phyloP scores from a whole-genome alignment of 2,329 filamentous ascomycete genomes.

The Scortechinia acanthostroma region DNA sequence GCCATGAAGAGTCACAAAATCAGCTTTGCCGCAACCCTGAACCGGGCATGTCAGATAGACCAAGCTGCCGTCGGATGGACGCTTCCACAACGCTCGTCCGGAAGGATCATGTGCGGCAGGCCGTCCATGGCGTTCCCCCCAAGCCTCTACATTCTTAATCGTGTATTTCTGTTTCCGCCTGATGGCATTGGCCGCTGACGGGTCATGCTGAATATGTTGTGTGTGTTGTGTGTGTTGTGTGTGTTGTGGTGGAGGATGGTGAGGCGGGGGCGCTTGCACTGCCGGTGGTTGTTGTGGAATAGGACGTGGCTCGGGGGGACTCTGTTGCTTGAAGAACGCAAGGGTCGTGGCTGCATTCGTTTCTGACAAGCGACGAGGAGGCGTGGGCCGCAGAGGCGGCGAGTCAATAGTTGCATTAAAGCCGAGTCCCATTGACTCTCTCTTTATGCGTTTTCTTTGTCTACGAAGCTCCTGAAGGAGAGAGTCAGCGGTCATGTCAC shows the following conservation, averaged over 20 bases:
- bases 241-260: neutral
- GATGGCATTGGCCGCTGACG: conserved; percentile 14
- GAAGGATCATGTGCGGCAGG: conserved; percentile 26
- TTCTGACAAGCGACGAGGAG: conserved; percentile 25
- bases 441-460: conserved; percentile 25
- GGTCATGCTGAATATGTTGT: neutral
- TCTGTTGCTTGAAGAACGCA: conserved; percentile 29
- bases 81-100: conserved; percentile 26
- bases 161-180: conserved; percentile 28
- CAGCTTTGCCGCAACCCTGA: conserved; percentile 24
- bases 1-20: conserved; percentile 27
- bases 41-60: conserved; percentile 27
- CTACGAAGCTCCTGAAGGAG: conserved; percentile 27
- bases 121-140: conserved; percentile 27
- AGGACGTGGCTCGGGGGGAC: conserved; percentile 17
- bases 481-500: too few relatives aligned
- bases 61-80: conserved; percentile 23
- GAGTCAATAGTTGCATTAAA: conserved; percentile 20
- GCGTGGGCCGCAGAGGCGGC: conserved; percentile 22
- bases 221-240: neutral
- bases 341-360: conserved; percentile 27
- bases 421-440: conserved; percentile 27
- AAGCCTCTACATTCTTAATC: conserved; percentile 28
- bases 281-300: conserved; percentile 7
- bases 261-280: neutral